Conservation (phyloP, 2,329 filamentous ascomycete genomes). For the Byssothecium circinans region DNA sequence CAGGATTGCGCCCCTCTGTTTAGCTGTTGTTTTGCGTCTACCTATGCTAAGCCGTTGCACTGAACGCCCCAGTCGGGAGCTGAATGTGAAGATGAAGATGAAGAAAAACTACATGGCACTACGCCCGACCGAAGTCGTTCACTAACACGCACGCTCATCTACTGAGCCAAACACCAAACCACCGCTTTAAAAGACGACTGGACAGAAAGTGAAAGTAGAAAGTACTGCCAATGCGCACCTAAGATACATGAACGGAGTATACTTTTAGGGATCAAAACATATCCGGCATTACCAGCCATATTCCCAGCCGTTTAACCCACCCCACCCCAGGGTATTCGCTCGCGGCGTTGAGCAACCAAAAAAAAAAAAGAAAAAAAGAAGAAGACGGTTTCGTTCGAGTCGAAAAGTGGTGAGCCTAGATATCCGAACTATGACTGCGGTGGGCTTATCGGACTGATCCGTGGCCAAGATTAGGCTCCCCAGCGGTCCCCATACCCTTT, state of each 20-base stretch:
- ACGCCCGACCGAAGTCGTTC: no score
- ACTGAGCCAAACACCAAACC: conserved; percentile 6
- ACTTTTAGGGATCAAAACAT: conserved; percentile 6
- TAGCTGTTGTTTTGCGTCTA: no score
- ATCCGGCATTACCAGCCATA: background rate
- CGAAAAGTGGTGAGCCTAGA: conserved; percentile 1
- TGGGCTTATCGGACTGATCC: background rate
- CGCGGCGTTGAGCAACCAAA: background rate
- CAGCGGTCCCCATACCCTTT: background rate
- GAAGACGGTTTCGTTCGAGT: background rate
- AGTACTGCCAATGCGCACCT: background rate
- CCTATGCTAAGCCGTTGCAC: no score
- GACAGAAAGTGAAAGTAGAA: no score
- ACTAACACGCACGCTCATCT: no score
- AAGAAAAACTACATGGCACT: no score
- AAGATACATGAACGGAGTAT: conserved; percentile 14
- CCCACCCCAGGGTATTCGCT: background rate
- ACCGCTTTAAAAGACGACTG: background rate
- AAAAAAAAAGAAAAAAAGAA: background rate
- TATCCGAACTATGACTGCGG: background rate
- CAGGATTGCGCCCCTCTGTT: no score
- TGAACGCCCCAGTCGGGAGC: no score
- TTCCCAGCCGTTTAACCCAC: background rate
- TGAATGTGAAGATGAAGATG: no score
- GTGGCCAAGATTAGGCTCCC: background rate